Conservation (phyloP, 2,329 filamentous ascomycete species). For the Bretziella fagacearum region DNA sequence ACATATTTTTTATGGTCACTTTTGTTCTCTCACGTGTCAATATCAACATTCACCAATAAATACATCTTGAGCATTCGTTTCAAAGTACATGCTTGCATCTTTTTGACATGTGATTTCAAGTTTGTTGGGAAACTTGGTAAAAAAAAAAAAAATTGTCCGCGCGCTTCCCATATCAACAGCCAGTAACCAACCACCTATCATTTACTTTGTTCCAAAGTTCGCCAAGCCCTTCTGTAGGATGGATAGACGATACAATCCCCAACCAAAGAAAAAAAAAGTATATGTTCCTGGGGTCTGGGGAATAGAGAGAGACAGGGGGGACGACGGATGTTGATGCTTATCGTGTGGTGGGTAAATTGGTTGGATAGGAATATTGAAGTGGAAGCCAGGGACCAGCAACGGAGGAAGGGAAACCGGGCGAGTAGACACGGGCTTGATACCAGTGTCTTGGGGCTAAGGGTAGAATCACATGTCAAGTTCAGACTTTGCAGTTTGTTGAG, state of each 20-base stretch:
- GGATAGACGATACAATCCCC: background rate
- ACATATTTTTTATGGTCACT: too few relatives aligned
- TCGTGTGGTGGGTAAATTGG: background rate
- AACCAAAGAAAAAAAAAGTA: slow-evolving; percentile 1
- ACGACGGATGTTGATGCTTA: background rate
- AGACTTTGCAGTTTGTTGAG: background rate
- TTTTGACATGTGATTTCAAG: slow-evolving; percentile 7
- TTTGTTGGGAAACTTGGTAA: slow-evolving; percentile 32
- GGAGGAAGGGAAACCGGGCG: background rate
- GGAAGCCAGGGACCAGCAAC: too few relatives aligned
- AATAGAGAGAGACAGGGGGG: background rate
- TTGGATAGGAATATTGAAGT: too few relatives aligned
- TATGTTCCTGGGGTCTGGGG: background rate
- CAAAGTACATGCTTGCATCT: background rate
- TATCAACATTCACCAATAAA: too few relatives aligned
- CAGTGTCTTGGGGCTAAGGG: too few relatives aligned
- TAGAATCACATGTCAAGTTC: slow-evolving; percentile 2
- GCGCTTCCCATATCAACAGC: background rate
- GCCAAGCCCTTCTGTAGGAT: background rate
- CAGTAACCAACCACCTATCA: background rate
- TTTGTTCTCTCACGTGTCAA: background rate
- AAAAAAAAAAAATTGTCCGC: background rate
- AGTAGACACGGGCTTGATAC: too few relatives aligned
- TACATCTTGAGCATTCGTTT: too few relatives aligned
- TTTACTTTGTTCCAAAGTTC: background rate